These are phyloP conservation scores for Chaetoceros muelleri DNA, from an alignment of 108 stramenopile species.

Conservation along the genomic window DNA sequence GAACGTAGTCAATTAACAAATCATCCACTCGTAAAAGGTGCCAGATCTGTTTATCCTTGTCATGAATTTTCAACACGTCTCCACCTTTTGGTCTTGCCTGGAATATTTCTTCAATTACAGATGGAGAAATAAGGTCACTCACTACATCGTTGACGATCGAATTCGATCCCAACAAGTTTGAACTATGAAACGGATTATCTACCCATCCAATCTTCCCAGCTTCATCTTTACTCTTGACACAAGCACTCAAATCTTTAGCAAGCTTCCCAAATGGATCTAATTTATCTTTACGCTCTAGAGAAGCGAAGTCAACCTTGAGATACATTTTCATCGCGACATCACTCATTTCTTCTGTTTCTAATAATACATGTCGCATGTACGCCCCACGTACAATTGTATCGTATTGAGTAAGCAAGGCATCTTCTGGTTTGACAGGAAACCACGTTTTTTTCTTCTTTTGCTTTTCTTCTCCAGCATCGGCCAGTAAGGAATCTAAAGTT, in stretches of 20 bases:
- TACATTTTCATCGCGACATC: constrained; percentile 36
- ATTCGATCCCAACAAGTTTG: constrained; percentile 8
- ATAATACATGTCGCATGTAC: constrained; percentile 52
- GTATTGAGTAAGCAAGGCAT: constrained; percentile 12
- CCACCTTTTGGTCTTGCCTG: constrained; percentile 65
- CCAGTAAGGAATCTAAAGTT: too few relatives aligned
- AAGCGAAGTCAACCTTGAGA: constrained; percentile 9
- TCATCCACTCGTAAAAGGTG: constrained; percentile 69
- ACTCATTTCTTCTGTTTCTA: constrained; percentile 66
- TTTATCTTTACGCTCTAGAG: constrained; percentile 18
- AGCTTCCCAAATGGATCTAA: constrained; percentile 50
- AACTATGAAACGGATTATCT: constrained; percentile 18
- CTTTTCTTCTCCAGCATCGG: too few relatives aligned
- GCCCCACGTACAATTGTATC: constrained; percentile 21
- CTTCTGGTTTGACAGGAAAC: background rate
- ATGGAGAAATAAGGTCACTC: constrained; percentile 36
- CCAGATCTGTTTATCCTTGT: constrained; percentile 15
- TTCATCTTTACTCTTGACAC: constrained; percentile 39
- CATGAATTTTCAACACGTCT: constrained; percentile 51
- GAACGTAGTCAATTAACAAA: constrained; percentile 17
- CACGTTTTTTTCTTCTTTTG: background rate
- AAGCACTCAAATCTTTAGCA: constrained; percentile 53
- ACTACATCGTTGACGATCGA: constrained; percentile 19
- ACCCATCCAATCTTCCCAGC: constrained; percentile 73
- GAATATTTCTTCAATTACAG: constrained; percentile 43